Evolutionary conservation across 495 filamentous ascomycete species (phyloP).

Genomic region (Penicillium cosmopolitanum): DNA sequence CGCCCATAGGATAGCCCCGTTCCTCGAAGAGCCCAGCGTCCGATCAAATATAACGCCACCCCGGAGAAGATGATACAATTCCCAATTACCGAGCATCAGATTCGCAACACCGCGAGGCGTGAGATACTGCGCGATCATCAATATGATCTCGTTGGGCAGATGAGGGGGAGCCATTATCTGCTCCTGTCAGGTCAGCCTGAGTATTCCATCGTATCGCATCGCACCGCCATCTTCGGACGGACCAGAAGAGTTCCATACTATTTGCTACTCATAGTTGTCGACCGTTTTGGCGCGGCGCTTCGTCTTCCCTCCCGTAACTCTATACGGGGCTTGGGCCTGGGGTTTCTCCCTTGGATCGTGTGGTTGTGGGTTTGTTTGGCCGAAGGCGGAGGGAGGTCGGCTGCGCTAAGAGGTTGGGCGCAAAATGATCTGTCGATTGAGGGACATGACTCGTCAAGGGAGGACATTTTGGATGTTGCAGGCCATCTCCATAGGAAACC

Average conservation of each 20-base stretch:
- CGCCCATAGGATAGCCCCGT: background rate
- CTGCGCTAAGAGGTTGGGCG: background rate
- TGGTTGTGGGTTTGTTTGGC: background rate
- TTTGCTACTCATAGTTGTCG: background rate
- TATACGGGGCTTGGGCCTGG: background rate
- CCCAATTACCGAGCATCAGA: background rate
- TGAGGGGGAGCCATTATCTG: background rate
- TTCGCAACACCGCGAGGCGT: background rate
- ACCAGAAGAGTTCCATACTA: background rate
- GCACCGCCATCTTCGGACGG: background rate
- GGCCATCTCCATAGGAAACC: background rate
- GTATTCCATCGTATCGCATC: background rate
- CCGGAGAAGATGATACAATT: background rate
- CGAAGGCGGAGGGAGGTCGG: conserved; percentile 3
- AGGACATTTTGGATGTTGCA: background rate
- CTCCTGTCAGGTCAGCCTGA: background rate
- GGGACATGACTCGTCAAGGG: background rate
- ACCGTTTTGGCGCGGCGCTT: background rate
- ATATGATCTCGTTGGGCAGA: conserved; percentile 1
- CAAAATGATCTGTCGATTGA: background rate
- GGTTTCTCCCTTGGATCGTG: background rate
- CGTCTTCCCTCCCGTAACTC: no score
- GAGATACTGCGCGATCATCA: conserved; percentile 3
- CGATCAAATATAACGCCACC: background rate
- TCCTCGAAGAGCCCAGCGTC: background rate